Evolutionary conservation across 371 early-diverging fungal genomes (phyloP), one percentile per base, ranked within the genome.

Genomic region (Gilbertella persicaria): DNA sequence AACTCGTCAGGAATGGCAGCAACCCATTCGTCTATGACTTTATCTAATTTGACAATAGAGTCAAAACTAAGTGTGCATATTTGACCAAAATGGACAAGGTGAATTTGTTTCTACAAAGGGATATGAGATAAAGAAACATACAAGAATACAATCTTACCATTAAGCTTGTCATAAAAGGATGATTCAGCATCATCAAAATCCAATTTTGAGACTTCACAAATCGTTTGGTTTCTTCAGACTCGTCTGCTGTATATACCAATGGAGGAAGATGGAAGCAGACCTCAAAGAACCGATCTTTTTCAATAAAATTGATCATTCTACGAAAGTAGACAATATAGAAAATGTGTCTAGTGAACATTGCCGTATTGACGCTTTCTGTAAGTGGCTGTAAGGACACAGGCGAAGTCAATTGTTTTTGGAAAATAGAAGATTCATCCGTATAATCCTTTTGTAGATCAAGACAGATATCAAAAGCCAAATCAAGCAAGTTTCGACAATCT

Each of bases 61-160:
- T 45, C 45, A 45, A 45, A 45, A 26, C 45, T 45, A 29, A 45
- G 25, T 28, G 16, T 10, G 26, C 45, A 23, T 28, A 45, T 5
- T 10, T n/a, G n/a, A 16, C 45, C 45, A 7, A 45, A 16, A 13
- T 45, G 25, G 17, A 25, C 12, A n/a, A 16, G 17, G 17, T 24
- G 17, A 17, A 45, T 25, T 17, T 45, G 45, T 26, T 1, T 10
- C 45, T 45, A 45, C n/a, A n/a, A n/a, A 5, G 28, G 9, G 9
- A 28, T 5, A 28, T 5, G 28, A 28, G 9, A 28, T 4, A 28
- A 9, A 28, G 28, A 28, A 28, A 28, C 5, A 28, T 4, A 28
- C 5, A 4, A 28, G 28, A 28, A 9, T 9, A 28, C n/a, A n/a
- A n/a, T n/a, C n/a, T n/a, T 28, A 28, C 28, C 28, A 26, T 28